A percentile compares a stretch with the other conserved stretches of the same genome.
Conservation (phyloP, 2,329 filamentous ascomycete species). For the Colletotrichum noveboracense region DNA sequence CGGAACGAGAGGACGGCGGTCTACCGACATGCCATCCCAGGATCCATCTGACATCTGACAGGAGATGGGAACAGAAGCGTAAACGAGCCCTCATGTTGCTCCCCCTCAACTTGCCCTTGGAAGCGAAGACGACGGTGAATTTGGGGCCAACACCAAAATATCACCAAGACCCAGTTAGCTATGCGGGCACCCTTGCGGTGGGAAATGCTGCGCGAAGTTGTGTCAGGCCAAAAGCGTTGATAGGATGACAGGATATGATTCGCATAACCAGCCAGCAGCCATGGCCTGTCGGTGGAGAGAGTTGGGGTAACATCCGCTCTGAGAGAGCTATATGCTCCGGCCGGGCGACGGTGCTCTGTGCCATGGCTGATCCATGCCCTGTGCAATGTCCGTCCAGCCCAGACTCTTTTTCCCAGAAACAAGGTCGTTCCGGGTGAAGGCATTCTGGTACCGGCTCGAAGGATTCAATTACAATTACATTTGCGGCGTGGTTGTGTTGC, state of each 20-base stretch:
- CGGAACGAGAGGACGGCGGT: not conserved
- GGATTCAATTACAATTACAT: not conserved
- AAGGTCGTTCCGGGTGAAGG: not conserved
- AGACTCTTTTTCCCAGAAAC: not conserved
- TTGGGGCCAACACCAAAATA: not conserved
- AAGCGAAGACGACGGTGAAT: not conserved
- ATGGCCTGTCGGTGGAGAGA: not conserved
- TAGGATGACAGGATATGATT: not conserved
- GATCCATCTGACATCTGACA: slow-evolving; percentile 8
- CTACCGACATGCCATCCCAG: not conserved
- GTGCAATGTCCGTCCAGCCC: not conserved
- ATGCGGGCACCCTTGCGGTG: slow-evolving; percentile 1
- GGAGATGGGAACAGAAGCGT: not conserved
- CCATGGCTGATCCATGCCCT: not conserved
- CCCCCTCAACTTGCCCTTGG: not conserved
- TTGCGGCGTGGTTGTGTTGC: not conserved
- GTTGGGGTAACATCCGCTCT: not conserved
- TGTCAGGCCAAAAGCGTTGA: not conserved
- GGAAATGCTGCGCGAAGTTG: not conserved
- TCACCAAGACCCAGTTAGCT: not conserved
- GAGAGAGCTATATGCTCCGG: not conserved
- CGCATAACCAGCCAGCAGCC: not conserved
- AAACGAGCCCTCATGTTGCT: not conserved
- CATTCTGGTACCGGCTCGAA: not conserved
- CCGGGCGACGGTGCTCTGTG: not conserved